Evolutionary conservation across 495 filamentous ascomycete genomes (phyloP), one percentile per base, ranked within the genome.

Genomic region (Annulohypoxylon bovei): DNA sequence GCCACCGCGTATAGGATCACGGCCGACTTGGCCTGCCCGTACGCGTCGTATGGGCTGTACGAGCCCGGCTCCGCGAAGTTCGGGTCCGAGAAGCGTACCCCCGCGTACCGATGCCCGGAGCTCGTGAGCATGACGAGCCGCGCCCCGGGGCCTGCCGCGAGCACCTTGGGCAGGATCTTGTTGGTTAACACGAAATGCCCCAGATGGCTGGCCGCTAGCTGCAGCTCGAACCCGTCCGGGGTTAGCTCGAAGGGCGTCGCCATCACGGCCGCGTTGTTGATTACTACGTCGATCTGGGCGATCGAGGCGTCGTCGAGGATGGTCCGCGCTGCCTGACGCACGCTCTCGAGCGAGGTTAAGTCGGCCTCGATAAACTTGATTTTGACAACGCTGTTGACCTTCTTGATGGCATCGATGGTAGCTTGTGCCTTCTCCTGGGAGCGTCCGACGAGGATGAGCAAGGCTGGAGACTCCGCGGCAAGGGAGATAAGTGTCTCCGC

Each of bases 241-340:
- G 79, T 78, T 25, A 73, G 52, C 62, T 73, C 47, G 32, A 82
- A 74, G 18, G 82, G 81, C 5, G 76, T 69, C 4, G 76, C 82
- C 89, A 92, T 91, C 57, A 91, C 83, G 4, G 86, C 90, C 11
- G 90, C 89, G 74, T 90, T 92, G 79, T 92, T 90, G 75, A 92
- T 87, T 3, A 92, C 71, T 25, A 90, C 85, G 75, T 92, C 87
- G 39, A 92, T 82, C 35, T 86, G 78, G 44, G 82, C 68, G 33
- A 88, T 86, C 42, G 83, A 76, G 50, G 76, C 28, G 60, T 82
- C 76, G 33, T 65, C 55, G 39, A 80, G 73, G 80, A 88, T 82
- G 53, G 73, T 60, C 25, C 78, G 74, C 20, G 83, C 85, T 2
- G 88, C 88, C 23, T 79, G 76, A n/a, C 84, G 79, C 8, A 89